Percentiles rank a stretch among this genome's conserved stretches.
Evolutionary conservation across 225 moss, liverwort and hornwort genomes (phyloP).

Genomic region (Thuidium tamariscinum): DNA sequence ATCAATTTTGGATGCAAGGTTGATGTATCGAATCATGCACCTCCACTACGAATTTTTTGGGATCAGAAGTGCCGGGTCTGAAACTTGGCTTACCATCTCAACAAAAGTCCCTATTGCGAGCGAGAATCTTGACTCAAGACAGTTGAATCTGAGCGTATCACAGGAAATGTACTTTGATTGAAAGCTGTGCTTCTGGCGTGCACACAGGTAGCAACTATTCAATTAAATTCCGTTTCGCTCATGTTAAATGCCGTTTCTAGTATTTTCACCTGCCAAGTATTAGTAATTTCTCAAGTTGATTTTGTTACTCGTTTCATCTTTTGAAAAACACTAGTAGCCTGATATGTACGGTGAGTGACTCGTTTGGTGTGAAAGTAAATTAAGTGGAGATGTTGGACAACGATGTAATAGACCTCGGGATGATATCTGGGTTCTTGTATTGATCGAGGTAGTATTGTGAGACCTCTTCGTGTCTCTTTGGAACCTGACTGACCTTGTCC

Average conservation of each 20-base stretch:
- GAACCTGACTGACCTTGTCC: background rate
- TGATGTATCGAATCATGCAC: constrained; percentile 26
- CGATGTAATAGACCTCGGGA: background rate
- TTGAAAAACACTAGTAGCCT: background rate
- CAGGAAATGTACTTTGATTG: background rate
- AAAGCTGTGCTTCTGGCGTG: background rate
- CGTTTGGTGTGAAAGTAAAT: background rate
- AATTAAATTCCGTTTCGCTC: background rate
- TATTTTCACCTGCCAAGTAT: background rate
- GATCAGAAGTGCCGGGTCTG: background rate
- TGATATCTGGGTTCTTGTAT: background rate
- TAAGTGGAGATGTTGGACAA: background rate
- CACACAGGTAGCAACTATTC: background rate
- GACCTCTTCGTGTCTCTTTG: background rate
- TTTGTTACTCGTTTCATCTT: background rate
- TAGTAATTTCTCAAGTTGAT: background rate
- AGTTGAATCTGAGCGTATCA: background rate
- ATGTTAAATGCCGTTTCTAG: background rate
- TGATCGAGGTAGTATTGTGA: background rate
- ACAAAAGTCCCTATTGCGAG: background rate
- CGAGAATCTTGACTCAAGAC: background rate
- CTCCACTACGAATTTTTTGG: constrained; percentile 35
- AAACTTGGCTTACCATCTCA: background rate
- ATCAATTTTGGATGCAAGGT: constrained; percentile 37
- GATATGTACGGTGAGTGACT: background rate